Conservation (phyloP, 1,284 basidiomycete species). For the Leccinum colubrinum region DNA sequence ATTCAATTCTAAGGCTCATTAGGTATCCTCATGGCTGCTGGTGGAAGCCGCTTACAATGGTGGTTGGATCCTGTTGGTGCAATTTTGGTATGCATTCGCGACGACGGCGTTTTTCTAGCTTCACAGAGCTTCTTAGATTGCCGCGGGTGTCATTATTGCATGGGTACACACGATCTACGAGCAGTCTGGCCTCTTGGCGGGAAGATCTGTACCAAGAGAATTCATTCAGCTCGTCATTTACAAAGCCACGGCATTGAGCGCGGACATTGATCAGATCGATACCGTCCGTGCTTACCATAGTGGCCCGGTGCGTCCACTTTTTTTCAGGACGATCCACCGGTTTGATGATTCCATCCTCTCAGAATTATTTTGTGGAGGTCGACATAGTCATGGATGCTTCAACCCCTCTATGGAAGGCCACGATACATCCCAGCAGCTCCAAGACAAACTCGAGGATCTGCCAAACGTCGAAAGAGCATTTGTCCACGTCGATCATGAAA, state of each 20-base stretch:
- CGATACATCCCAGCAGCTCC: slow-evolving; percentile 88
- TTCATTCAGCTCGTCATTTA: slow-evolving; percentile 92
- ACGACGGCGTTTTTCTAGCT: background rate
- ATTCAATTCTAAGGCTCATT: slow-evolving; percentile 17
- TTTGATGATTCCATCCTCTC: background rate
- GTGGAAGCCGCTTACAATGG: slow-evolving; percentile 85
- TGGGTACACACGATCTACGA: slow-evolving; percentile 78
- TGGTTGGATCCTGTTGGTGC: slow-evolving; percentile 86
- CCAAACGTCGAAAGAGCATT: slow-evolving; percentile 92
- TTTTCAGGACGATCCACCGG: background rate
- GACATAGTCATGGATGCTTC: slow-evolving; percentile 92
- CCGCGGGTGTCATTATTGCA: slow-evolving; percentile 74
- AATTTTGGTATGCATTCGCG: slow-evolving; percentile 54
- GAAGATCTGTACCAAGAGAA: slow-evolving; percentile 88
- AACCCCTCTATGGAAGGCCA: slow-evolving; percentile 93
- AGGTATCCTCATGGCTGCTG: slow-evolving; percentile 89
- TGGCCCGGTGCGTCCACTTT: slow-evolving; percentile 51
- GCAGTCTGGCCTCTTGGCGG: slow-evolving; percentile 88
- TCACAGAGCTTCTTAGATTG: slow-evolving; percentile 52
- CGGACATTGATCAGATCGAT: slow-evolving; percentile 85
- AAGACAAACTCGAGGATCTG: slow-evolving; percentile 91
- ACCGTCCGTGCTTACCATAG: slow-evolving; percentile 88
- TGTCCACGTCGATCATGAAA: slow-evolving; percentile 94
- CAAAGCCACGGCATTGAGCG: slow-evolving; percentile 87
- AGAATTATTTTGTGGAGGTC: slow-evolving; percentile 92